phyloP scores from a whole-genome alignment of 2,329 filamentous ascomycete species.

The Cephalotrichum gorgonifer region DNA sequence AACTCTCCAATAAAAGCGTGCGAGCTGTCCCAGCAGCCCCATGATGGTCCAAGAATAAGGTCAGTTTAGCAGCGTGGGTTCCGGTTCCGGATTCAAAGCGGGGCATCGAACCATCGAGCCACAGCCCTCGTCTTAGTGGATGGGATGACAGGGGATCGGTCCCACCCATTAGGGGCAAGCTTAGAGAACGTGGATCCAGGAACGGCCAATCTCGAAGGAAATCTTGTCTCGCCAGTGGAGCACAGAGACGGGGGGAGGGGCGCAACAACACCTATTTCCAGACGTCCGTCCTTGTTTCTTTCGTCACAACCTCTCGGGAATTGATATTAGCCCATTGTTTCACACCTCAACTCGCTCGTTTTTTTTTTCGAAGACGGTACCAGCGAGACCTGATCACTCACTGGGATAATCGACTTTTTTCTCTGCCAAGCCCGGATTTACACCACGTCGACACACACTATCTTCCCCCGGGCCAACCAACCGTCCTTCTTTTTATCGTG shows the following conservation, averaged over 20 bases:
- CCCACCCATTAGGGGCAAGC: background rate
- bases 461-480: background rate
- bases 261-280: too few relatives aligned
- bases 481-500: background rate
- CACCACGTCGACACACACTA: background rate
- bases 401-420: too few relatives aligned
- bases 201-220: too few relatives aligned
- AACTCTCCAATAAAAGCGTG: background rate
- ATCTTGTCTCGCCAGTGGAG: too few relatives aligned
- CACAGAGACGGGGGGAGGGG: too few relatives aligned
- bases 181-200: background rate
- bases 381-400: too few relatives aligned
- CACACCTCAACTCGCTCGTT: too few relatives aligned
- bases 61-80: background rate
- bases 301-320: background rate
- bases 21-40: background rate
- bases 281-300: background rate
- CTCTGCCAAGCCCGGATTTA: too few relatives aligned
- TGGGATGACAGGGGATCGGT: background rate
- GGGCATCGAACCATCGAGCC: constrained; percentile 1
- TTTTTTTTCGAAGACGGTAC: too few relatives aligned
- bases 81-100: constrained; percentile 2
- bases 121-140: background rate
- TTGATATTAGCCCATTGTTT: background rate
- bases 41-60: background rate